These are phyloP conservation scores for Tetrapyrgos nigripes DNA, from an alignment of 1,284 basidiomycete genomes.

Conservation along the genomic window DNA sequence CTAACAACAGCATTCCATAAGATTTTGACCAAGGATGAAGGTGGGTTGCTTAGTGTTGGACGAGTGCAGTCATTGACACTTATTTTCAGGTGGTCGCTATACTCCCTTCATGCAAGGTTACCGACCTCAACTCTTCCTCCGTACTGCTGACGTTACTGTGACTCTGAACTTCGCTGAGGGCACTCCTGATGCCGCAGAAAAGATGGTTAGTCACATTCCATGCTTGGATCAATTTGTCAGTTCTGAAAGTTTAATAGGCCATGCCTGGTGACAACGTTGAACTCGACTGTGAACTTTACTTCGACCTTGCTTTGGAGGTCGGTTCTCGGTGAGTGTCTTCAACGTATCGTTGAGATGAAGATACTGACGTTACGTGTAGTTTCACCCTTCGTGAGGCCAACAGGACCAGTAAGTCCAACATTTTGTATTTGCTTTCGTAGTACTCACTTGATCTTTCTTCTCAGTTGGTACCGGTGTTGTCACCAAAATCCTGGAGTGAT, in stretches of 20 bases:
- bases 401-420: constrained; percentile 77
- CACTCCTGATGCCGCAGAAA: constrained; percentile 77
- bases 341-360: not conserved
- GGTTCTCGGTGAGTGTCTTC: constrained; percentile 74
- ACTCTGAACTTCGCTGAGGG: constrained; percentile 88
- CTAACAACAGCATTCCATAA: constrained; percentile 30
- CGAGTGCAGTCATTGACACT: not conserved
- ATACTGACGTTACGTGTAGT: constrained; percentile 36
- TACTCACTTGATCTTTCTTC: constrained; percentile 10
- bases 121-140: constrained; percentile 95
- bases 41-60: constrained; percentile 22
- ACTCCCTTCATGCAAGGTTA: constrained; percentile 98
- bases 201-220: constrained; percentile 63
- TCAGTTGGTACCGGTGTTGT: constrained; percentile 91
- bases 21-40: constrained; percentile 97
- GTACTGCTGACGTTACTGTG: constrained; percentile 95
- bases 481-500: constrained; percentile 75
- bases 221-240: not conserved
- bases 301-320: constrained; percentile 92
- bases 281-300: constrained; percentile 85
- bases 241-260: constrained; percentile 56
- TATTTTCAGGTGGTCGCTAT: constrained; percentile 79
- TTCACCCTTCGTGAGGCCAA: constrained; percentile 99
- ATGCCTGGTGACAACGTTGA: constrained; percentile 99
- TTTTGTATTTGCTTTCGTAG: not conserved